phyloP scores from a whole-genome alignment of 2,329 filamentous ascomycete genomes.

The Phaeosphaeriaceae sp. region DNA sequence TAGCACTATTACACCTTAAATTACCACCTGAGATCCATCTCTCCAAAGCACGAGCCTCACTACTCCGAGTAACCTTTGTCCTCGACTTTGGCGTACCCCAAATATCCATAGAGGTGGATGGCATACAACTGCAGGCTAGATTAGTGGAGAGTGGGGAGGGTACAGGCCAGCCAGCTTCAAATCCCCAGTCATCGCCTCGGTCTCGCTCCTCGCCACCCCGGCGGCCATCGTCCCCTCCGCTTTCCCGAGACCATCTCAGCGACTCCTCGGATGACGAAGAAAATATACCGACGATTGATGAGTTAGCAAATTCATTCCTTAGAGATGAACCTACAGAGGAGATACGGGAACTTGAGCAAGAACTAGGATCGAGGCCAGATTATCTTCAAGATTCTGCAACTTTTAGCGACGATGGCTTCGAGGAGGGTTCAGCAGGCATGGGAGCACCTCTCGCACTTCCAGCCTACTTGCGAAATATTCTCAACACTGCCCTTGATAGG shows the following conservation, averaged over 20 bases:
- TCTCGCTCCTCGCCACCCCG: slow-evolving; percentile 12
- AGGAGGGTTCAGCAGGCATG: slow-evolving; percentile 69
- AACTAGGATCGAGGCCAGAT: slow-evolving; percentile 67
- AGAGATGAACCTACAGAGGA: slow-evolving; percentile 71
- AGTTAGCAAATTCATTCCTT: slow-evolving; percentile 80
- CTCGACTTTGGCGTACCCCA: slow-evolving; percentile 87
- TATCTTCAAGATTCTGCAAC: slow-evolving; percentile 67
- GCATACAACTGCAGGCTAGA: slow-evolving; percentile 70
- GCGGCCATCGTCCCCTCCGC: slow-evolving; percentile 15
- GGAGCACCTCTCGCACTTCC: slow-evolving; percentile 74
- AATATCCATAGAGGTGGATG: slow-evolving; percentile 81
- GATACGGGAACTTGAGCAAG: slow-evolving; percentile 71
- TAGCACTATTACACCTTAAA: slow-evolving; percentile 71
- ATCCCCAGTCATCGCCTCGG: slow-evolving; percentile 7
- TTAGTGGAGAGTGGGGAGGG: slow-evolving; percentile 26
- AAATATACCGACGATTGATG: slow-evolving; percentile 69
- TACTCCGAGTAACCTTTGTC: slow-evolving; percentile 81
- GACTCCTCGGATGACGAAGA: slow-evolving; percentile 41
- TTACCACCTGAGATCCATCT: slow-evolving; percentile 72
- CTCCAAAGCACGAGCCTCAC: slow-evolving; percentile 74
- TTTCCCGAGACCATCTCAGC: slow-evolving; percentile 10
- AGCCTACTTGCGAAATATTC: slow-evolving; percentile 71
- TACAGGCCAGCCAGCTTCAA: slow-evolving; percentile 5
- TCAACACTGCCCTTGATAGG: slow-evolving; percentile 76
- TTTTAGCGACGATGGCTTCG: slow-evolving; percentile 67